Evolutionary conservation across 768 basidiomycete genomes (phyloP).

Genomic region (Gloeopeniophorella convolvens): DNA sequence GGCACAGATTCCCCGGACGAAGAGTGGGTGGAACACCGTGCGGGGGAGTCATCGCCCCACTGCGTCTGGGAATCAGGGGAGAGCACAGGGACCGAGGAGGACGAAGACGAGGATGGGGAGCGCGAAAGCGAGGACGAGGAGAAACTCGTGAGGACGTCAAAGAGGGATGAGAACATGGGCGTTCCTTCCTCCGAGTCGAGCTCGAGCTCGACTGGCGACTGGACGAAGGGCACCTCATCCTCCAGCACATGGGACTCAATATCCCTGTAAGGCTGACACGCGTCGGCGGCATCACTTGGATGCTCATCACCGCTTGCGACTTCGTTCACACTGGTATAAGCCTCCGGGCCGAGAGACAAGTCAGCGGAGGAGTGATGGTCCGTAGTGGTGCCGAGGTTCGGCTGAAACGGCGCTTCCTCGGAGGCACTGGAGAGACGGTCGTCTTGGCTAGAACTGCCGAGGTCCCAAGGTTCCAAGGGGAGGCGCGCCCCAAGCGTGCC

Average conservation of each 20-base stretch:
- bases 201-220: conserved; percentile 16
- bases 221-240: neutral
- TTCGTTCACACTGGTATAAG: neutral
- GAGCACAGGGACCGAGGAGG: conserved; percentile 21
- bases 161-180: conserved; percentile 29
- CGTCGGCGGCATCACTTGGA: neutral
- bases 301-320: conserved; percentile 2
- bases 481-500: conserved; percentile 38
- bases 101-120: conserved; percentile 26
- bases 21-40: conserved; percentile 9
- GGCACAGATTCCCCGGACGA: conserved; percentile 9
- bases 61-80: conserved; percentile 17
- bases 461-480: conserved; percentile 38
- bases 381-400: conserved; percentile 8
- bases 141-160: conserved; percentile 25
- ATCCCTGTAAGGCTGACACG: neutral
- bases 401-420: conserved; percentile 9
- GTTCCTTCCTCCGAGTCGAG: conserved; percentile 27
- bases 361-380: conserved; percentile 7
- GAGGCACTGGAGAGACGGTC: conserved; percentile 11
- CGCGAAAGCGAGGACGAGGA: conserved; percentile 30
- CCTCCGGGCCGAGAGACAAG: conserved; percentile 8
- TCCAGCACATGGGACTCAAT: conserved; percentile 6
- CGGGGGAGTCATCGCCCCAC: conserved; percentile 5
- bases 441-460: conserved; percentile 17